Base-by-base conservation (phyloP, 2,329 filamentous ascomycete genomes). In the Penicillium freii region DNA sequence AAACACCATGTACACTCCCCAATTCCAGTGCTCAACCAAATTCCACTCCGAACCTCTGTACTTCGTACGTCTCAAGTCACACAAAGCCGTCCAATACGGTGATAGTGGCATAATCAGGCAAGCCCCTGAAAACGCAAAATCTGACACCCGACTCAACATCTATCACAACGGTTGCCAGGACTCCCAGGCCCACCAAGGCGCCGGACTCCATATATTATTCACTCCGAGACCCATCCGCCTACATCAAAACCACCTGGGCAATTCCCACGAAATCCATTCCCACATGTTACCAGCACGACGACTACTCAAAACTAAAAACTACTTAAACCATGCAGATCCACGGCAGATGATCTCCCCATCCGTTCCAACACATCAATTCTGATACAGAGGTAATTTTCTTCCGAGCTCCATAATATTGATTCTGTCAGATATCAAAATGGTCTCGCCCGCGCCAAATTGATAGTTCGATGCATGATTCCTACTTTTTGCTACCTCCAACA, bases 321-420 rank as follows among this genome's bases (percentile, higher is more conserved):
- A 51, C 47, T 44, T 44, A 46, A 56, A 38, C 42, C 54, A 47
- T 56, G 54, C 54, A 56, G 54, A 40, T 56, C 54, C 49, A 29
- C 54, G 27, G 40, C 47, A 48, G 34, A 23, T 2, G 51, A 43
- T 54, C 43, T 15, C 46, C 39, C 39, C 46, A 51, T 52, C 46
- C 31, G 10, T 52, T 53, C 49, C 49, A 56, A 57, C 55, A 57
- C 44, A 57, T 57, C 55, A 51, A 42, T 48, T 57, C 51, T 57
- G 55, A 57, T 23, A 57, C 50, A 48, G 51, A 48, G 51, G 50
- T 57, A 57, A 57, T 57, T 57, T 54, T 54, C 13, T n/a, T 10
- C 31, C 8, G 9, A 19, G 15, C 21, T 42, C 29, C n/a, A 11
- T 39, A 23, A 29, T 33, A n/a, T 31, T 39, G 27, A 34, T n/a